Conservation (phyloP, 2,329 filamentous ascomycete genomes). For the Emergomyces pasteurianus region DNA sequence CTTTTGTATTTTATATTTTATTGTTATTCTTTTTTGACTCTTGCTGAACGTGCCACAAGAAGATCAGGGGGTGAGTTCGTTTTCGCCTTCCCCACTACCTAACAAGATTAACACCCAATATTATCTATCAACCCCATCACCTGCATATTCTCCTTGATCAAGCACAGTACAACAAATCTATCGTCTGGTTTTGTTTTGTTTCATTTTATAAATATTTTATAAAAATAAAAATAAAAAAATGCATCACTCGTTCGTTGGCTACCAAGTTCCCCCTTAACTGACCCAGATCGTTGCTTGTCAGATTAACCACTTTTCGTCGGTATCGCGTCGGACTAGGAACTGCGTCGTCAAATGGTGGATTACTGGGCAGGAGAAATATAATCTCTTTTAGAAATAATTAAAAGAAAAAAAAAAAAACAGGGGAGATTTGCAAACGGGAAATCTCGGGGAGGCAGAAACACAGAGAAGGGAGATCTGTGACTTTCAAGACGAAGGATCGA, state of each 20-base stretch:
- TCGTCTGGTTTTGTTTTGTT: neutral
- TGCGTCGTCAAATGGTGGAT: conserved; percentile 1
- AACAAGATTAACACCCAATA: no score
- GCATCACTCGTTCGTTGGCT: no score
- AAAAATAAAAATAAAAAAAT: no score
- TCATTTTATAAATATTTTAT: no score
- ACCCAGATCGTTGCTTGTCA: neutral
- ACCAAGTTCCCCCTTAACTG: no score
- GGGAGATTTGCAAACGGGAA: no score
- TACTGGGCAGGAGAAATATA: no score
- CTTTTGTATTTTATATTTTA: no score
- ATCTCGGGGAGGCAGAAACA: neutral
- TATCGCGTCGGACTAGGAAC: neutral
- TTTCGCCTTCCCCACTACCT: conserved; percentile 6
- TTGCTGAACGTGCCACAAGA: neutral
- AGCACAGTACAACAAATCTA: neutral
- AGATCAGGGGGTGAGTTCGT: conserved; percentile 6
- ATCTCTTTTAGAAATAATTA: no score
- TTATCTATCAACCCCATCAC: neutral
- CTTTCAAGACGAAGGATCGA: neutral
- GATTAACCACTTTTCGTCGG: neutral
- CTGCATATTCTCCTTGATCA: no score
- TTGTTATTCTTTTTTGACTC: neutral
- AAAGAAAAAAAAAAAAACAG: no score
- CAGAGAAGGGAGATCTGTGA: neutral